phyloP scores from a whole-genome alignment of 176 grass and related monocot genomes.

The Zoysia pacifica region DNA sequence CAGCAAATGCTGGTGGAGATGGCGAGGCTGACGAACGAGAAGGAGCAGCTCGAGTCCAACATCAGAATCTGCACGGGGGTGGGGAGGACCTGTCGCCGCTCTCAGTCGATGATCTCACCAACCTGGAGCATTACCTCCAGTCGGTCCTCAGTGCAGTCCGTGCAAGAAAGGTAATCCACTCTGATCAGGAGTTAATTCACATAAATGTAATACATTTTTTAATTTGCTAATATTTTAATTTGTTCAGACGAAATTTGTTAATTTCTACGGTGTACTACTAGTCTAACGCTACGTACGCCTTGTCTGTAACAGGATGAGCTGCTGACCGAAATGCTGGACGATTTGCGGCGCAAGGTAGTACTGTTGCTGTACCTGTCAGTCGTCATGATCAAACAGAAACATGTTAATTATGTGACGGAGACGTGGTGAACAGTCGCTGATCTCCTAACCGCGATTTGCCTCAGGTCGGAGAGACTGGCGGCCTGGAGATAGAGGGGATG shows the following conservation, averaged over 20 bases:
- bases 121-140: constrained; percentile 50
- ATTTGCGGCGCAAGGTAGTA: constrained; percentile 47
- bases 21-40: constrained; percentile 42
- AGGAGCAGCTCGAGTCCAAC: constrained; percentile 41
- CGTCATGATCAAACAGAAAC: neutral
- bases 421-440: neutral
- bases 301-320: constrained; percentile 44
- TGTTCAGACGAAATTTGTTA: neutral
- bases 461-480: constrained; percentile 16
- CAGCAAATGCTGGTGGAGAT: constrained; percentile 49
- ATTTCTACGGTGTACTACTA: too few species aligned
- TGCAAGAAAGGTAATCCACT: constrained; percentile 49
- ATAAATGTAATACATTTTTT: neutral
- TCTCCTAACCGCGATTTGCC: neutral
- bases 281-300: neutral
- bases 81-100: constrained; percentile 49
- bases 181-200: neutral
- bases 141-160: constrained; percentile 44
- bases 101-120: constrained; percentile 31
- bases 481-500: neutral
- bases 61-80: constrained; percentile 42
- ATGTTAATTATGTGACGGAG: neutral
- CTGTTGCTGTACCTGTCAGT: too few species aligned
- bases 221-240: too few species aligned
- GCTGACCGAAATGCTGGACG: constrained; percentile 35